Conservation (phyloP, 306 rosid genomes). For the Elaeagnus macrophylla region DNA sequence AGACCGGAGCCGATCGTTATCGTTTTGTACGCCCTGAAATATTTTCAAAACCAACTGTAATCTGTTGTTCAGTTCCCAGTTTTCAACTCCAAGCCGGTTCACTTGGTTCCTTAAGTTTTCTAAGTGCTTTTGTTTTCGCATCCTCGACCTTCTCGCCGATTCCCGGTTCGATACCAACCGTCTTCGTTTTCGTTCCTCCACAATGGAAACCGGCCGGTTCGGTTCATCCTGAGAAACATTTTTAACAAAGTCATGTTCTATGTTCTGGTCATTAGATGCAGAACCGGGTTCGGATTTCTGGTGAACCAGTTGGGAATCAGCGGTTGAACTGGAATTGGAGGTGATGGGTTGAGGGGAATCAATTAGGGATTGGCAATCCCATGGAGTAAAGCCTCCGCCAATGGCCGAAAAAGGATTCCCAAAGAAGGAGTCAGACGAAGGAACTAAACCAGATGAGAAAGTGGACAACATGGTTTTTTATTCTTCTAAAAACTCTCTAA, state of each 20-base stretch:
- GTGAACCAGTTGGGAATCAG: neutral
- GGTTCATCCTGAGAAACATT: slow-evolving; percentile 1
- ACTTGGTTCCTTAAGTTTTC: slow-evolving; percentile 69
- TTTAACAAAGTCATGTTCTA: slow-evolving; percentile 1
- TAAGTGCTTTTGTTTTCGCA: slow-evolving; percentile 78
- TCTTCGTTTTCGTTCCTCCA: slow-evolving; percentile 57
- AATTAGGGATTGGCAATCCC: slow-evolving; percentile 29
- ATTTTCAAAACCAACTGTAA: slow-evolving; percentile 36
- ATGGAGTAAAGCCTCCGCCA: slow-evolving; percentile 30
- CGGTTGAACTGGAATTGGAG: slow-evolving; percentile 34
- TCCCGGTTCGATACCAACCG: slow-evolving; percentile 91
- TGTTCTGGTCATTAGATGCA: neutral
- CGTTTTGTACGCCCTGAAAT: slow-evolving; percentile 31
- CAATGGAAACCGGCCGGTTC: slow-evolving; percentile 8
- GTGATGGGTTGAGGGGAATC: slow-evolving; percentile 18
- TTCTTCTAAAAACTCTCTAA: neutral
- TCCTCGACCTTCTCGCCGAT: slow-evolving; percentile 86
- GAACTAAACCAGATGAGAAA: slow-evolving; percentile 15
- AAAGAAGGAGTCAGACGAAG: slow-evolving; percentile 28
- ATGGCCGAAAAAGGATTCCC: slow-evolving; percentile 36
- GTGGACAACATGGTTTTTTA: slow-evolving; percentile 48
- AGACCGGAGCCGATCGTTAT: slow-evolving; percentile 49
- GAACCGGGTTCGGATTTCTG: slow-evolving; percentile 9
- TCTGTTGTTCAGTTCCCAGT: slow-evolving; percentile 56
- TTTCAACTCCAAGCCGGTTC: slow-evolving; percentile 53